Base-by-base conservation (phyloP, 805 yeast species). In the Starmerella vaccinii region DNA sequence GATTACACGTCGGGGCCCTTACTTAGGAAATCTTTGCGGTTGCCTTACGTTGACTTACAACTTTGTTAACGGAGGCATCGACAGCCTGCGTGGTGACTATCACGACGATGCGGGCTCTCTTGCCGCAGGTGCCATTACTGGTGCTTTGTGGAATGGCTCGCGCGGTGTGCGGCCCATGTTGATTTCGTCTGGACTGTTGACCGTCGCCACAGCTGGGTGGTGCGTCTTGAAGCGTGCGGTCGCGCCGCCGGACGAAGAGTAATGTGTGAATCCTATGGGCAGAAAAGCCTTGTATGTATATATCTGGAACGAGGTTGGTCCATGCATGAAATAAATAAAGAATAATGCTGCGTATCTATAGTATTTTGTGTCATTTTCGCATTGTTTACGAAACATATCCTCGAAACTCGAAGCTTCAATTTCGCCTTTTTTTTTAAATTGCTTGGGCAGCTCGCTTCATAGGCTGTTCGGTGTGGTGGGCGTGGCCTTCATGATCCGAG, bases 1-100 rank as follows among this genome's bases (percentile, higher is more conserved):
- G 64, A 76, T 92, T 62, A 92, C 98, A 37, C 84, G 87, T 64
- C 81, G 95, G 67, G 98, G 98, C 54, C 98, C 98, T 21, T 90
- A 79, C 68, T 70, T 90, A 64, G 98, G 97, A 60, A 92, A 92
- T 72, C 81, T 83, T 48, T 95, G 95, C 15, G 98, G 97, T 71
- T 94, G 88, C 19, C 74, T 92, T 59, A 96, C 97, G 22, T 70
- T 92, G 61, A 76, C 84, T 57, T 92, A 92, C 71, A 92, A 92
- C 71, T 67, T 90, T 58, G 74, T 86, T 59, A 89, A 88, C 68
- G 78, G 92, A 26, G 65, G 82, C 10, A 72, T 92, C 57, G 97
- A 86, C 67, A 74, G 76, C 39, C 64, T 55, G 23, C 59, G 81
- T 49, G 82, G 97, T 70, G 97, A 95, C 48, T 78, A 80, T 67